A percentile compares a stretch with the other conserved stretches of the same genome.
Conservation (phyloP, 2,329 filamentous ascomycete species). For the Alternaria tenuissima region DNA sequence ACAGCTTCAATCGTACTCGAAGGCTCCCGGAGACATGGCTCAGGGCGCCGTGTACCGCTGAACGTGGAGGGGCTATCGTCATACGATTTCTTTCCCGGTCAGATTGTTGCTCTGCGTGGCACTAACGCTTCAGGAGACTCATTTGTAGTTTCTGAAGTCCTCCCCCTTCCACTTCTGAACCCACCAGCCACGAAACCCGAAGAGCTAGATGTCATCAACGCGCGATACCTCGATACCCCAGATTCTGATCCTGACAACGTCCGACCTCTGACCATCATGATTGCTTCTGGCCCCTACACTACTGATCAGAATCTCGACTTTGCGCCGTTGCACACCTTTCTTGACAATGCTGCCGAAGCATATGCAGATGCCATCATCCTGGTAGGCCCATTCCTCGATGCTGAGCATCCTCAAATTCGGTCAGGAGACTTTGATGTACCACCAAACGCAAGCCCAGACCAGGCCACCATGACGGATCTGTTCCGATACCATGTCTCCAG, state of each 20-base stretch:
- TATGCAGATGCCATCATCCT: conserved; percentile 83
- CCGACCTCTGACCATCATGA: conserved; percentile 76
- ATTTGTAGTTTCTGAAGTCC: conserved; percentile 80
- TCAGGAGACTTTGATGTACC: conserved; percentile 57
- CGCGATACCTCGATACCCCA: conserved; percentile 71
- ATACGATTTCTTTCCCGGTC: conserved; percentile 91
- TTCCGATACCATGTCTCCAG: conserved; percentile 83
- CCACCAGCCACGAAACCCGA: conserved; percentile 74
- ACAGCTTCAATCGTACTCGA: conserved; percentile 86
- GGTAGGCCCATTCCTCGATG: conserved; percentile 86
- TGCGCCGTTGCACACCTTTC: conserved; percentile 83
- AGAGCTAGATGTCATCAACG: conserved; percentile 72
- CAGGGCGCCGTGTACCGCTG: conserved; percentile 81
- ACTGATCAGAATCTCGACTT: conserved; percentile 92
- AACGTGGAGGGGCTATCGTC: conserved; percentile 73
- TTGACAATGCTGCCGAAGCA: conserved; percentile 75
- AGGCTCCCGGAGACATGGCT: conserved; percentile 83
- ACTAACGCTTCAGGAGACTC: conserved; percentile 86
- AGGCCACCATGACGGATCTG: conserved; percentile 79
- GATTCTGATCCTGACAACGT: conserved; percentile 59
- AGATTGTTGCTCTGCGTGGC: conserved; percentile 87
- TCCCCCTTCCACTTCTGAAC: conserved; percentile 77
- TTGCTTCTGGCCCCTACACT: conserved; percentile 89
- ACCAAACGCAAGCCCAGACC: conserved; percentile 65
- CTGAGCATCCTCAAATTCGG: conserved; percentile 87